Evolutionary conservation across 441 rosid species (phyloP), one percentile per base, ranked within the genome.

Genomic region (Gossypium schwendimanii): DNA sequence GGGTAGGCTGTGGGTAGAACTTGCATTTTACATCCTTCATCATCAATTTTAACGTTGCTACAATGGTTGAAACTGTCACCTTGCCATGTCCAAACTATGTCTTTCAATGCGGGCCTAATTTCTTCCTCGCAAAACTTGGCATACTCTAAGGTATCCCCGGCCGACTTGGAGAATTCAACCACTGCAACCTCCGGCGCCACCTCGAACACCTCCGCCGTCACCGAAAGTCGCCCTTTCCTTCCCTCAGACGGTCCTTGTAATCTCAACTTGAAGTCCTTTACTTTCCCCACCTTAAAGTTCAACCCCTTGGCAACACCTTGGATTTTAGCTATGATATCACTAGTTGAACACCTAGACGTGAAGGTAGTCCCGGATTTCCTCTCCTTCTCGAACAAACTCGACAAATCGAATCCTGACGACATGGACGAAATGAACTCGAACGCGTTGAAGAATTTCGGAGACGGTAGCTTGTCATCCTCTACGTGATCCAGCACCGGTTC

Each of bases 41-140:
- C 70, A 12, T 47, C 70, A 26, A 23, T 50, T 14, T 57, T 62
- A 69, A 36, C 44, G 61, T 65, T 70, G 14, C 26, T 65, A 26
- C 39, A 23, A 4, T 82, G 70, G 31, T 81, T 67, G 20, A 70
- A 75, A 41, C 49, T 69, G 77, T 94, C 96, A 2, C 98, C 98
- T 75, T 91, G 97, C 97, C 97, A 94, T 0, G 92, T 81, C 97
- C 97, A 94, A 1, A 94, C 96, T 55, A 94, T 89, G 71, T 94
- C 98, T 77, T 85, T 89, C 65, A 94, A 74, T 0, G 93, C 91
- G 17, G 97, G 97, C 85, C 97, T 75, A 0, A 87, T 90, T 39
- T 90, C 86, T 63, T 91, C 98, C 49, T 89, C 89, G 9, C 91
- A 91, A 24, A 91, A 87, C 81, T 76, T 90, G 0, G 78, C 78